Evolutionary conservation across 495 filamentous ascomycete genomes (phyloP), one percentile per base, ranked within the genome.

Genomic region (Hapsidospora chrysogenum): DNA sequence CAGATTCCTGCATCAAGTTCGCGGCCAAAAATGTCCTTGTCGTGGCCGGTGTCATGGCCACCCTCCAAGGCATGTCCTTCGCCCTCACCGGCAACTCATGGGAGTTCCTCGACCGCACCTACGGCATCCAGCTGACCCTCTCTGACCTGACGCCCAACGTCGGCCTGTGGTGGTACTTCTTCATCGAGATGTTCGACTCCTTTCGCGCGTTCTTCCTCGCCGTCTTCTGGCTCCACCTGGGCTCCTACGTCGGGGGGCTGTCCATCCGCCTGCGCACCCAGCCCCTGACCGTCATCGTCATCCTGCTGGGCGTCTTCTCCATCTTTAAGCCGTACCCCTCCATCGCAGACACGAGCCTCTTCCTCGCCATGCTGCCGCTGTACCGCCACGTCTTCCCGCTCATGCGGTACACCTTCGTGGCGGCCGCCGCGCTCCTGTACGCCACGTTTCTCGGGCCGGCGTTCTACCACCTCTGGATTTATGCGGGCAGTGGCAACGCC

Each of bases 131-230:
- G 45, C 65, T 97, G 10, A 72, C 89, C 3, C 73, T 97, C 3
- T 85, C 85, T 1, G 92, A 96, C 56, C 63, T 97, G 29, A 87
- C 87, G 0, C 89, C 89, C 16, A 97, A 96, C 43, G 76, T 92
- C 26, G 89, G 89, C 2, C 66, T 97, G 0, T 97, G 89, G 89
- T 97, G 89, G 89, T 97, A 97, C 59, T 97, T 96, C 57, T 96
- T 97, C 59, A 92, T 87, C 45, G 89, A 97, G 58, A 97, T 97
- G 74, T 97, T 97, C 52, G 89, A 97, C 55, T 87, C 85, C 3
- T 97, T 97, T 66, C 74, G 89, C 16, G 77, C 79, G 33, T 96
- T 97, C 63, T 97, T 97, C 66, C 67, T 97, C 2, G 92, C 81
- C 15, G 85, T 96, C 4, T 97, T 97, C 56, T 95, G 92, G 84